Evolutionary conservation across 1,284 basidiomycete genomes (phyloP).

Genomic region (Testicularia cyperi): DNA sequence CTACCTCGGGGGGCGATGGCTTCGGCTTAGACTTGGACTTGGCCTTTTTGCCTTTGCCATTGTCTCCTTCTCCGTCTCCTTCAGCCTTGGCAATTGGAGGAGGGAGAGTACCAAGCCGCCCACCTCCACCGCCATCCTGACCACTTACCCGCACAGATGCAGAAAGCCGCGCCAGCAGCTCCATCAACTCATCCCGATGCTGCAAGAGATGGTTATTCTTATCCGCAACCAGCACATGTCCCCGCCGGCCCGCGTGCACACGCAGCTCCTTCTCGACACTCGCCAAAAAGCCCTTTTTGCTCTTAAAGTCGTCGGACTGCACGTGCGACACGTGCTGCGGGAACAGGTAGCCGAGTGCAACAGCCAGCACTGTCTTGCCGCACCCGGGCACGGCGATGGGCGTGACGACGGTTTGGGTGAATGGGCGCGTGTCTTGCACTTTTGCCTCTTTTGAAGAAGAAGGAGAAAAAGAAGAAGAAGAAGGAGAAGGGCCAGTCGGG

Average conservation of each 20-base stretch:
- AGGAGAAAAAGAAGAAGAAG: no score
- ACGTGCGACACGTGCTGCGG: conserved; percentile 72
- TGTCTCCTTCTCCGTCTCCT: background rate
- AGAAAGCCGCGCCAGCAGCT: conserved; percentile 18
- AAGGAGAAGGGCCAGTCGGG: no score
- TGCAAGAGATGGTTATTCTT: conserved; percentile 57
- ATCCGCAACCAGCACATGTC: conserved; percentile 50
- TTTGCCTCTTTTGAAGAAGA: conserved; percentile 29
- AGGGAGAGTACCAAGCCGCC: no score
- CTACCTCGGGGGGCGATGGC: conserved; percentile 1
- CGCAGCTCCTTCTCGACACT: conserved; percentile 66
- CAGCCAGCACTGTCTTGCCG: conserved; percentile 86
- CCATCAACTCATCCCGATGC: conserved; percentile 54
- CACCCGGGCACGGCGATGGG: conserved; percentile 90
- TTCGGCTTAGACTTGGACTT: background rate
- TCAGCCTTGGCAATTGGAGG: no score
- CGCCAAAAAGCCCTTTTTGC: conserved; percentile 78
- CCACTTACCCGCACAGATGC: no score
- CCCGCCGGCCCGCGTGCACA: background rate
- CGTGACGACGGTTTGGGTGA: conserved; percentile 79
- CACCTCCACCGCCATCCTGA: no score
- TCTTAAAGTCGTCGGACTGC: conserved; percentile 84
- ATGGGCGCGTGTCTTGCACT: conserved; percentile 57
- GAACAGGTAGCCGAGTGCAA: conserved; percentile 78
- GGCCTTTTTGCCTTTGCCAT: conserved; percentile 7